phyloP scores from a whole-genome alignment of 352 stramenopile species.

The Thraustochytrium sp. region DNA sequence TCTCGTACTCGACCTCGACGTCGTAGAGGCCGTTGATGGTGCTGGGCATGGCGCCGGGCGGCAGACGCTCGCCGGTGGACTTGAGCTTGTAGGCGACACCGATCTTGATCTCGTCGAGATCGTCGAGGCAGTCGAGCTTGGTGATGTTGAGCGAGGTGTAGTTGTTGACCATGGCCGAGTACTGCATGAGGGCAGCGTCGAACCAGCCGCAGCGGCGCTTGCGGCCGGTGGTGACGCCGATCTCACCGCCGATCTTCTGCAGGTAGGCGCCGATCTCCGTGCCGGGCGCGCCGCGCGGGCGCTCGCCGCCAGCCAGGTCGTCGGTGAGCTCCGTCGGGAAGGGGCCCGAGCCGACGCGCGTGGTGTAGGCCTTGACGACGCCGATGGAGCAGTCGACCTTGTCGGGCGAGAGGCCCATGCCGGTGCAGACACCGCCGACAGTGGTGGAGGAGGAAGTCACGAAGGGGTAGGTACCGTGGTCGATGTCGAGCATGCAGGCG shows the following conservation, averaged over 20 bases:
- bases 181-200: conserved; percentile 78
- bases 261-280: conserved; percentile 73
- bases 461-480: conserved; percentile 99
- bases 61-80: conserved; percentile 40
- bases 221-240: conserved; percentile 84
- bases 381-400: conserved; percentile 85
- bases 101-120: conserved; percentile 76
- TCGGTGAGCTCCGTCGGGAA: conserved; percentile 95
- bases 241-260: conserved; percentile 83
- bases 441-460: conserved; percentile 97
- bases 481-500: conserved; percentile 98
- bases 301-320: conserved; percentile 58
- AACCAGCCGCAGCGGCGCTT: conserved; percentile 95
- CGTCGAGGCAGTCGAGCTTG: conserved; percentile 97
- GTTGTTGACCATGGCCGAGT: conserved; percentile 85
- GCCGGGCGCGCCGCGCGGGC: conserved; percentile 10
- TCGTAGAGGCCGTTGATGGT: conserved; percentile 47
- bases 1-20: conserved; percentile 53
- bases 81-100: conserved; percentile 43
- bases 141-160: conserved; percentile 97
- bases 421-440: conserved; percentile 91
- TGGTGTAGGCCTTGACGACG: conserved; percentile 99
- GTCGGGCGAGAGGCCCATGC: conserved; percentile 50
- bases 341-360: conserved; percentile 93
- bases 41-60: conserved; percentile 38